Evolutionary conservation across 352 stramenopile species (phyloP), one percentile per base, ranked within the genome.

Genomic region (Globisporangium ultimum): DNA sequence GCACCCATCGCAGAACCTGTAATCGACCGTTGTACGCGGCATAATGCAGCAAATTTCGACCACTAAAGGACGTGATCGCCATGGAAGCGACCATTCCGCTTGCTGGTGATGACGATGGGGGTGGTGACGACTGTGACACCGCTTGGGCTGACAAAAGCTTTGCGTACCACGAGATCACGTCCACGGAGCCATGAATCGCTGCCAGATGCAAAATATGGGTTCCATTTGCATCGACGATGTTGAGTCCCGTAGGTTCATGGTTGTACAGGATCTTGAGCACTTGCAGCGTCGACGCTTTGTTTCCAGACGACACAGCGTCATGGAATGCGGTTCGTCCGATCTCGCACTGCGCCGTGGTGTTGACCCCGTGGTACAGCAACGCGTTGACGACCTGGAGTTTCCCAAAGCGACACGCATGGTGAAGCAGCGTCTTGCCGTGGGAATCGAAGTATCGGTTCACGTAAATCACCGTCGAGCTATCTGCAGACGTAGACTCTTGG

Each of bases 11-110:
- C 5, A 91, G 53, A 20, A 84, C 67, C 41, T 63, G 22, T 14
- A 87, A 47, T 0, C 65, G 74, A 3, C 75, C 74, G 22, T 91
- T 91, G 67, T 83, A 88, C 7, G 78, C 71, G 7, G 80, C 80
- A 45, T 91, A 91, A 40, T 91, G 80, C 21, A 91, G 75, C 50
- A 84, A 66, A 34, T 79, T 89, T 0, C 80, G 72, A 20, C 78
- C 78, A 22, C 76, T 84, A 21, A 85, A 82, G 2, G 80, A 87
- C 14, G 78, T 78, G 55, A 84, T 75, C 2, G 65, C 62, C 54
- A 89, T 68, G 17, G 63, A 47, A 7, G 72, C 17, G 11, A 72
- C 24, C 5, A 53, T 5, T 36, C 28, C 7, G 28, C 28, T 36
- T 10, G 28, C 4, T 36, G 3, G 28, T 5, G 24, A 32, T 32